A percentile compares a stretch with the other conserved stretches of the same genome.
Conservation (phyloP, 2,329 filamentous ascomycete genomes). For the Aureobasidium sp. region DNA sequence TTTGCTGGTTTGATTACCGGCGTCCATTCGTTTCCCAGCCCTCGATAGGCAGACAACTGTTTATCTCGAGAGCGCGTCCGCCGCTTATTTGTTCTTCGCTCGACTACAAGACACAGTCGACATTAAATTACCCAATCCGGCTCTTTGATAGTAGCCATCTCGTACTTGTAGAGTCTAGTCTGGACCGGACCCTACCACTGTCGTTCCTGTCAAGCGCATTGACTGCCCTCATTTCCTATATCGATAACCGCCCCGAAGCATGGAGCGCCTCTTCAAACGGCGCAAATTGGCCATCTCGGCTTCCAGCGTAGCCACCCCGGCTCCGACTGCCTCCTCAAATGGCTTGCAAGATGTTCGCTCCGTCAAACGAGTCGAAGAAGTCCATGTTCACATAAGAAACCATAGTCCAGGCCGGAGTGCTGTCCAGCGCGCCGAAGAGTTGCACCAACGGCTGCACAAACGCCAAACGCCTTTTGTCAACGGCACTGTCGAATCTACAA, state of each 20-base stretch:
- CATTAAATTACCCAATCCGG: background rate
- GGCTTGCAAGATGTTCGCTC: conserved; percentile 5
- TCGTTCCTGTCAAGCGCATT: background rate
- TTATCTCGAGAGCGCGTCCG: background rate
- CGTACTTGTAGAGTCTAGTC: background rate
- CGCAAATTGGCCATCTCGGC: conserved; percentile 21
- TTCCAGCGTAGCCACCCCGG: background rate
- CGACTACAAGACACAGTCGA: background rate
- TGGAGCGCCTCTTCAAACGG: conserved; percentile 24
- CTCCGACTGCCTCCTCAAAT: conserved; percentile 13
- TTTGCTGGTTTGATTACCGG: conserved; percentile 26
- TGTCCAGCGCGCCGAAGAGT: background rate
- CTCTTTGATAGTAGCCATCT: conserved; percentile 19
- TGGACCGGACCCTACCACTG: background rate
- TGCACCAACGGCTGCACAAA: conserved; percentile 8
- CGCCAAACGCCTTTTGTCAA: conserved; percentile 8
- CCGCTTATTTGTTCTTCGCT: background rate
- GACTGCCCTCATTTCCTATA: background rate
- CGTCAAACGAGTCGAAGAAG: conserved; percentile 6
- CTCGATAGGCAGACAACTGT: background rate
- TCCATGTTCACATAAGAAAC: conserved; percentile 9
- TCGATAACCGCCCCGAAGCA: conserved; percentile 14
- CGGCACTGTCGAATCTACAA: conserved; percentile 8
- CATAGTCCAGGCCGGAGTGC: background rate
- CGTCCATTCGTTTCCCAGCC: conserved; percentile 30